Evolutionary conservation across 2,329 filamentous ascomycete genomes (phyloP).

Genomic region (Aspergillus fumigatus): DNA sequence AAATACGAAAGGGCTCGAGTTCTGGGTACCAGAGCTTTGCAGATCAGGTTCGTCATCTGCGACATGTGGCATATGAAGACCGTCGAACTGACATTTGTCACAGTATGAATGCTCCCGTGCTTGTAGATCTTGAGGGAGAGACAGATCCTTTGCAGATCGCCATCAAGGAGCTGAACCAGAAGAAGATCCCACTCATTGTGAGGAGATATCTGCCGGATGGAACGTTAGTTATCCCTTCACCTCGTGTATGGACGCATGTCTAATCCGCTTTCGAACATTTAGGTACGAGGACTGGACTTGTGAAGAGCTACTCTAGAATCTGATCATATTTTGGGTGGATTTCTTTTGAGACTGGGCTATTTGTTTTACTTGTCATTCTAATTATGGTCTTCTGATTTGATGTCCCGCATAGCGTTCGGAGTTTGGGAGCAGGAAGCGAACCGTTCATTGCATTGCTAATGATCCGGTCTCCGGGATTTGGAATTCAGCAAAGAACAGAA

Average conservation of each 20-base stretch:
- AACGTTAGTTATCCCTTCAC: conserved; percentile 58
- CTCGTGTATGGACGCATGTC: neutral
- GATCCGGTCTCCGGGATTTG: conserved; percentile 16
- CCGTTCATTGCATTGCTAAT: neutral
- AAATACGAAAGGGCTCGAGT: conserved; percentile 97
- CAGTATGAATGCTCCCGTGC: conserved; percentile 94
- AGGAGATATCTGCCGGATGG: conserved; percentile 94
- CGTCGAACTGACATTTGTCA: conserved; percentile 1
- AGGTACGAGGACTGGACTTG: conserved; percentile 99
- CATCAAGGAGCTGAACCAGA: conserved; percentile 93
- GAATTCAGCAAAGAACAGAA: conserved; percentile 13
- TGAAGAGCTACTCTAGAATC: conserved; percentile 71
- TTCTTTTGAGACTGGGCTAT: conserved; percentile 17
- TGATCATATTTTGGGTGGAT: conserved; percentile 8
- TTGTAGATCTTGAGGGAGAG: conserved; percentile 95
- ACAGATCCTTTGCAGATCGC: conserved; percentile 97
- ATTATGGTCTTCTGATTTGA: neutral
- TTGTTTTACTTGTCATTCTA: conserved; percentile 12
- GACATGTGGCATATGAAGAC: neutral
- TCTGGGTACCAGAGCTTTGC: conserved; percentile 83
- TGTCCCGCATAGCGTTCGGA: conserved; percentile 39
- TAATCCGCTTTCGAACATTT: conserved; percentile 9
- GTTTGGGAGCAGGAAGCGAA: conserved; percentile 28
- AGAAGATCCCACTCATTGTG: conserved; percentile 96
- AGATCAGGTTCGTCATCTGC: conserved; percentile 72